Conservation (phyloP, 176 grass and related monocot species). For the Avena sativa region DNA sequence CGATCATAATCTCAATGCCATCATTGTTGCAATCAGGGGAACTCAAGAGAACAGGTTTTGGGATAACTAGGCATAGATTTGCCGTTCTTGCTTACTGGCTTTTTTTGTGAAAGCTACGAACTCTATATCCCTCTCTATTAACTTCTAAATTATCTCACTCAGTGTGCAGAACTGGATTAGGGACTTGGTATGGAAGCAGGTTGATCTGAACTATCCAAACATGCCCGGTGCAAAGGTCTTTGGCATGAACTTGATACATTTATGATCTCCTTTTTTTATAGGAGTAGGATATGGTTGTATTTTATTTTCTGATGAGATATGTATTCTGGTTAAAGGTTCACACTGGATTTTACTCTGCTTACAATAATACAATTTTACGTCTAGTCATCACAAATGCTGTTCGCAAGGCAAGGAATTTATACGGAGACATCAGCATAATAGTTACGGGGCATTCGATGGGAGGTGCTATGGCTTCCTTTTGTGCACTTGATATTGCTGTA, state of each 20-base stretch:
- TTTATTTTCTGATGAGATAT: constrained; percentile 34
- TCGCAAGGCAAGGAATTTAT: constrained; percentile 47
- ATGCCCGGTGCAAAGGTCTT: constrained; percentile 62
- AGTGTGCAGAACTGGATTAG: constrained; percentile 85
- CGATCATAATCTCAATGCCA: constrained; percentile 73
- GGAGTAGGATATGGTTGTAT: not conserved
- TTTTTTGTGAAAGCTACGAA: not conserved
- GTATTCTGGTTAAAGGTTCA: constrained; percentile 61
- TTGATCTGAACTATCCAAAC: constrained; percentile 64
- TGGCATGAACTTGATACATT: not conserved
- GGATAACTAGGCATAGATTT: constrained; percentile 3
- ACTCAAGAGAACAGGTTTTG: constrained; percentile 95
- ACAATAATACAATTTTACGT: constrained; percentile 66
- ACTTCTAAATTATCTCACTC: constrained; percentile 9
- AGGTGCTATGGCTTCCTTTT: constrained; percentile 74
- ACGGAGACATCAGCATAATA: constrained; percentile 48
- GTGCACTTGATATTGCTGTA: constrained; percentile 70
- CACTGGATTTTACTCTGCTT: constrained; percentile 68
- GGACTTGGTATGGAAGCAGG: constrained; percentile 90
- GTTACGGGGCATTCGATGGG: constrained; percentile 81
- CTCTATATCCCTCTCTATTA: not conserved
- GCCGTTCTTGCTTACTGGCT: not conserved
- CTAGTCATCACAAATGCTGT: constrained; percentile 52
- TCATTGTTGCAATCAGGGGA: constrained; percentile 87
- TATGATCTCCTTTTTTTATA: not conserved